A percentile compares a stretch with the other conserved stretches of the same genome.
These are phyloP conservation scores for Pilasporangium apinafurcum DNA, from an alignment of 352 stramenopile genomes.

Conservation along the genomic window DNA sequence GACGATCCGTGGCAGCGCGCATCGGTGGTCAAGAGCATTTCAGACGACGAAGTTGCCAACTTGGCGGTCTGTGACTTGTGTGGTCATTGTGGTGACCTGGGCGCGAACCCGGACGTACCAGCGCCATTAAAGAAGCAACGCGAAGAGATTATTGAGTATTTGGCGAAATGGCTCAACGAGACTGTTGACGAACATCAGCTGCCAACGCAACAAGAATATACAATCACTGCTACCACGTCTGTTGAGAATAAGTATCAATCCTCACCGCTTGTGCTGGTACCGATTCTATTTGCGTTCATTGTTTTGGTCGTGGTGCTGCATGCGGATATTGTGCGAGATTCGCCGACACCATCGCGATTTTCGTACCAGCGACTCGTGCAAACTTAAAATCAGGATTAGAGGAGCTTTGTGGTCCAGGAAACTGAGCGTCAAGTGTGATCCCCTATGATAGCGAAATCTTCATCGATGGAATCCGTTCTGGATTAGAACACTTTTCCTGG, in stretches of 20 bases:
- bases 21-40: slow-evolving; percentile 51
- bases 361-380: slow-evolving; percentile 31
- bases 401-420: too few species aligned
- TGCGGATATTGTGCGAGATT: slow-evolving; percentile 47
- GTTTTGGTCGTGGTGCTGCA: slow-evolving; percentile 48
- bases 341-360: slow-evolving; percentile 11
- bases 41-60: slow-evolving; percentile 54
- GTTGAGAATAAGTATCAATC: slow-evolving; percentile 19
- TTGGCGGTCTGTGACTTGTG: slow-evolving; percentile 75
- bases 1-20: slow-evolving; percentile 86
- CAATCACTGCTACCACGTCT: not conserved
- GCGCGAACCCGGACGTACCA: slow-evolving; percentile 30
- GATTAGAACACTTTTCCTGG: too few species aligned
- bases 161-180: slow-evolving; percentile 51
- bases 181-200: slow-evolving; percentile 3
- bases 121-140: slow-evolving; percentile 65
- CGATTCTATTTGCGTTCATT: slow-evolving; percentile 48
- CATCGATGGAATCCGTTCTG: too few species aligned
- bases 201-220: slow-evolving; percentile 12
- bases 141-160: slow-evolving; percentile 51
- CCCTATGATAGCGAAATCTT: too few species aligned
- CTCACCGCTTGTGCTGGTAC: slow-evolving; percentile 64
- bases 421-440: too few species aligned
- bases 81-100: slow-evolving; percentile 76
- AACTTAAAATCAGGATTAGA: not conserved